Percentiles rank a stretch among this genome's conserved stretches.
Evolutionary conservation across 805 yeast species (phyloP).

Genomic region (Teunomyces stri): DNA sequence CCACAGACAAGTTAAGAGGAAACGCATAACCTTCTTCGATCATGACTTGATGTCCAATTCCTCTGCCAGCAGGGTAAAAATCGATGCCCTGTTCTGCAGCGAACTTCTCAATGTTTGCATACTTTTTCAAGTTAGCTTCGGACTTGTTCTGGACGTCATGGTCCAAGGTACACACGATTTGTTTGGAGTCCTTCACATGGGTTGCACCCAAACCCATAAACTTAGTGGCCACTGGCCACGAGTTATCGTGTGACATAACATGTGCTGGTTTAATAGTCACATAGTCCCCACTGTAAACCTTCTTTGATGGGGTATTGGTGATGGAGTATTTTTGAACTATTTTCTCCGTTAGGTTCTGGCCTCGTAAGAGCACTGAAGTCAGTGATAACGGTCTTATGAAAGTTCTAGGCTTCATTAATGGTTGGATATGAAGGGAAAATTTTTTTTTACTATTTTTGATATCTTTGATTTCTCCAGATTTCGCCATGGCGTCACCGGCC

Average conservation of each 20-base stretch:
- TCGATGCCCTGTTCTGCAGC: conserved; percentile 90
- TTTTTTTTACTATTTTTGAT: background rate
- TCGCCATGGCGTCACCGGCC: background rate
- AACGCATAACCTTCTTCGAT: conserved; percentile 98
- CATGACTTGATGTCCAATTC: conserved; percentile 99
- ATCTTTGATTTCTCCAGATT: conserved; percentile 5
- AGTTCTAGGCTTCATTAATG: background rate
- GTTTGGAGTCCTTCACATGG: conserved; percentile 77
- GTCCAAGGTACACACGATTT: conserved; percentile 93
- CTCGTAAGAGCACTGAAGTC: conserved; percentile 20
- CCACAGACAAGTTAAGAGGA: conserved; percentile 90
- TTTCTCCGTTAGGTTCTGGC: conserved; percentile 92
- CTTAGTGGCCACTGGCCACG: conserved; percentile 99
- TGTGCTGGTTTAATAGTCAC: conserved; percentile 94
- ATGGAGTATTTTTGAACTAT: conserved; percentile 93
- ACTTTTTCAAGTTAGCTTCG: conserved; percentile 85
- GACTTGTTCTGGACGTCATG: conserved; percentile 96
- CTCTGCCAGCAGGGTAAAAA: conserved; percentile 98
- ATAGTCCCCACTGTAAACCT: conserved; percentile 87
- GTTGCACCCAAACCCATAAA: conserved; percentile 93
- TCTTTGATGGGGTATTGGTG: conserved; percentile 71
- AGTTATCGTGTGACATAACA: conserved; percentile 98
- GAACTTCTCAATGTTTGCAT: conserved; percentile 82
- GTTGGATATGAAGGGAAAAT: background rate
- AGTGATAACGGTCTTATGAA: conserved; percentile 6